These are phyloP conservation scores for Lagenaria siceraria DNA, from an alignment of 306 rosid species.

Conservation along the genomic window DNA sequence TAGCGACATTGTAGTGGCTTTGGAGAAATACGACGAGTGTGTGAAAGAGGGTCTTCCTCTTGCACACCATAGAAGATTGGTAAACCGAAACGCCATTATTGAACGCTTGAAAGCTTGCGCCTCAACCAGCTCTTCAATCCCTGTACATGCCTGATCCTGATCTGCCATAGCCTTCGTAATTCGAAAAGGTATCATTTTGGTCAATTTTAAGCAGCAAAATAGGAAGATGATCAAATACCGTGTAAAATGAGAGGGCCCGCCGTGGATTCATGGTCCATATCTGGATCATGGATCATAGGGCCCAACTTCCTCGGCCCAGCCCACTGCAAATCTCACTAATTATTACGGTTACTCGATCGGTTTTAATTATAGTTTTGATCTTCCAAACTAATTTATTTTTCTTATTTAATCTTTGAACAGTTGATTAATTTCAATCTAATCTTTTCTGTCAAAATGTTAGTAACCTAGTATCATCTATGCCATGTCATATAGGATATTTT, in stretches of 20 bases:
- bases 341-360: neutral
- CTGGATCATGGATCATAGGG: neutral
- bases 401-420: neutral
- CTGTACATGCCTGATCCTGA: conserved; percentile 54
- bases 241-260: neutral
- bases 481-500: too few species aligned
- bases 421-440: neutral
- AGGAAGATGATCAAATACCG: neutral
- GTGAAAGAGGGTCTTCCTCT: conserved; percentile 96
- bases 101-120: conserved; percentile 76
- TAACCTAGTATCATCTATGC: too few species aligned
- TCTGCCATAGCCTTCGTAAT: neutral
- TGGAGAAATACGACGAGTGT: conserved; percentile 87
- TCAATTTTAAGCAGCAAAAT: neutral
- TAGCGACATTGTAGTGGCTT: conserved; percentile 59
- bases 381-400: neutral
- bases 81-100: conserved; percentile 50
- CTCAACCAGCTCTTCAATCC: conserved; percentile 57
- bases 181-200: neutral
- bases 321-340: neutral
- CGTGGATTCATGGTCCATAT: neutral
- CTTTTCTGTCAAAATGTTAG: neutral
- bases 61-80: conserved; percentile 58
- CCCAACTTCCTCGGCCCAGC: conserved; percentile 1
- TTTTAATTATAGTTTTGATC: neutral